Conservation (phyloP, 2,329 filamentous ascomycete species). For the Colletotrichum sp. region DNA sequence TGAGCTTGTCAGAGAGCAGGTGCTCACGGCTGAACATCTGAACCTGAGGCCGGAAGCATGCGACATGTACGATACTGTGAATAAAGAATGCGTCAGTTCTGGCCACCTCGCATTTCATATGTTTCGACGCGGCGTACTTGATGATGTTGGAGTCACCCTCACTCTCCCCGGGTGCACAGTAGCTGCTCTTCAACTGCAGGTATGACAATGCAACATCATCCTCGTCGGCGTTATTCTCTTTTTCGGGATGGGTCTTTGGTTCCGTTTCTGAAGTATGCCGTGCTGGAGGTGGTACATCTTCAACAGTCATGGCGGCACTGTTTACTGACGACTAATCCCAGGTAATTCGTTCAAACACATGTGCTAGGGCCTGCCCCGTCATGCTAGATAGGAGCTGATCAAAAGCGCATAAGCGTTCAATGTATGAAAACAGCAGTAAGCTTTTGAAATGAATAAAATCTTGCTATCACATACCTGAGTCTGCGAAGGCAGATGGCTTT, state of each 20-base stretch:
- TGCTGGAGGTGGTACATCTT: background rate
- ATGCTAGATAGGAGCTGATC: background rate
- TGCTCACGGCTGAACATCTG: background rate
- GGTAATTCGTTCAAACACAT: background rate
- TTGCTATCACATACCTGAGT: background rate
- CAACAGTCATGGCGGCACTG: background rate
- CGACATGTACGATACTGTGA: background rate
- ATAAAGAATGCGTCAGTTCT: background rate
- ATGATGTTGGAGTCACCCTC: background rate
- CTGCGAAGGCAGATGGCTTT: background rate
- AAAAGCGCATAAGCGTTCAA: background rate
- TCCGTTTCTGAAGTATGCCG: background rate
- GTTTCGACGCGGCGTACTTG: rapidly evolving
- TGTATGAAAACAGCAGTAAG: background rate
- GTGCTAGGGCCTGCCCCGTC: background rate
- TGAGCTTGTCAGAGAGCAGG: background rate
- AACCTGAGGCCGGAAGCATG: background rate
- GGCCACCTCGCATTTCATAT: background rate
- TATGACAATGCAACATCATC: background rate
- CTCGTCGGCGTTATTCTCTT: rapidly evolving
- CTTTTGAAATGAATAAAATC: background rate
- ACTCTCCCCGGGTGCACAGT: background rate
- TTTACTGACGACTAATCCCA: background rate
- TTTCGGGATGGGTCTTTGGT: rapidly evolving
- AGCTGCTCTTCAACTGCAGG: background rate